Percentiles rank a stretch among this genome's conserved stretches.
These are phyloP conservation scores for Colletotrichum orchidophilum DNA, from an alignment of 2,329 filamentous ascomycete genomes.

Conservation along the genomic window DNA sequence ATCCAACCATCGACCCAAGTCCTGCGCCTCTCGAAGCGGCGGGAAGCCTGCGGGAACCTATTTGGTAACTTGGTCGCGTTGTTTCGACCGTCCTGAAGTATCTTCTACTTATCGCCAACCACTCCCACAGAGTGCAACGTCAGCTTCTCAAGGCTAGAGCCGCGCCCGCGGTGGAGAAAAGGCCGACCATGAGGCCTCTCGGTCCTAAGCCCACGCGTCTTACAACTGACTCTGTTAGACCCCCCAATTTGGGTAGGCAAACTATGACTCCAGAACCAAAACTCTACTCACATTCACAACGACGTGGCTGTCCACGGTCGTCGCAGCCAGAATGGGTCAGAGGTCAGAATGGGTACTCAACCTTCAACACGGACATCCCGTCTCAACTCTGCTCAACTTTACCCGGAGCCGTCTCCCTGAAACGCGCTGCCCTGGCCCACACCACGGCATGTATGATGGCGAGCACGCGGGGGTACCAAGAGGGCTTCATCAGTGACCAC, in stretches of 20 bases:
- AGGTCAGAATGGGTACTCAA: conserved; percentile 19
- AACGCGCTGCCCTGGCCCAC: conserved; percentile 11
- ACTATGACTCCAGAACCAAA: not conserved
- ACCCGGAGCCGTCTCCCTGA: conserved; percentile 25
- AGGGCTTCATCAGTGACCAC: not conserved
- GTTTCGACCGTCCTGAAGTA: conserved; percentile 23
- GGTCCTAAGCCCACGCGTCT: not conserved
- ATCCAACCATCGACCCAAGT: conserved; percentile 27
- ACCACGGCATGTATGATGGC: conserved; percentile 29
- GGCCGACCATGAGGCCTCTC: conserved; percentile 1
- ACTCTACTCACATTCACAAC: not conserved
- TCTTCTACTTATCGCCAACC: not conserved
- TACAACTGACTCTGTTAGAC: not conserved
- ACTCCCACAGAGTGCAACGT: conserved; percentile 4
- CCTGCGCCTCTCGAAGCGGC: conserved; percentile 12
- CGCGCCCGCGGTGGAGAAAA: not conserved
- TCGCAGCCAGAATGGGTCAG: conserved; percentile 25
- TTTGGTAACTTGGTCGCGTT: not conserved
- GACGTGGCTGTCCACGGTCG: not conserved
- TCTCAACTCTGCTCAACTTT: conserved; percentile 23
- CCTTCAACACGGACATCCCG: conserved; percentile 17
- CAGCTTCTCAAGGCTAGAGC: not conserved
- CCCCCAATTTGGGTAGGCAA: not conserved
- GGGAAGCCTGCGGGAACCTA: not conserved
- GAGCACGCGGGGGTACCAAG: not conserved